These are phyloP conservation scores for Panicum miliaceum DNA, from an alignment of 176 grass and related monocot species.

Conservation along the genomic window DNA sequence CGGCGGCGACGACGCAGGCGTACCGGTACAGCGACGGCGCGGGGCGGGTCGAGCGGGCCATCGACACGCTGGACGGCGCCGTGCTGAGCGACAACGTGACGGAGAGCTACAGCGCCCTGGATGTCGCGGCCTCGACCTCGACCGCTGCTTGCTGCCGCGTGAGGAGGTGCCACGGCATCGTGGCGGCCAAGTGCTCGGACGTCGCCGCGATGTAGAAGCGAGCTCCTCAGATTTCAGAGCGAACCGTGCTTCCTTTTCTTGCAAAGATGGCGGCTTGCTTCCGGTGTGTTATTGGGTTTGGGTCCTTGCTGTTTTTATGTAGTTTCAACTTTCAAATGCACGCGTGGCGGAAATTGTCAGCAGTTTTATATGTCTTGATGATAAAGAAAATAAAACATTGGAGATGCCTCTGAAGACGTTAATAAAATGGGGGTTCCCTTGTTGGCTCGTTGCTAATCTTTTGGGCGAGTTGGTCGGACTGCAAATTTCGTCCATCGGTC, in stretches of 20 bases:
- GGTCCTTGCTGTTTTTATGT: too few relatives aligned
- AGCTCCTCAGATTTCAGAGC: neutral
- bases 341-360: neutral
- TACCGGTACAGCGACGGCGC: conserved; percentile 62
- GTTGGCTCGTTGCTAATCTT: too few relatives aligned
- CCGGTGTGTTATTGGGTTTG: too few relatives aligned
- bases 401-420: neutral
- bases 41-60: conserved; percentile 42
- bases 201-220: neutral
- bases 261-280: neutral
- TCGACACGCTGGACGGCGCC: conserved; percentile 57
- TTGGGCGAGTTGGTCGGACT: too few relatives aligned
- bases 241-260: neutral
- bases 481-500: too few relatives aligned
- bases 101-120: conserved; percentile 30
- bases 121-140: neutral
- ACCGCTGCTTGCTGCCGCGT: conserved; percentile 1
- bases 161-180: neutral
- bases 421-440: neutral
- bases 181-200: neutral
- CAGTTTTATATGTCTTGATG: neutral
- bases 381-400: neutral
- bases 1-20: conserved; percentile 52
- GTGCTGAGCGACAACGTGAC: conserved; percentile 75
- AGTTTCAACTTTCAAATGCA: too few relatives aligned